A percentile compares a stretch with the other conserved stretches of the same genome.
Evolutionary conservation across 768 basidiomycete species (phyloP).

Genomic region (Lentinus brumalis): DNA sequence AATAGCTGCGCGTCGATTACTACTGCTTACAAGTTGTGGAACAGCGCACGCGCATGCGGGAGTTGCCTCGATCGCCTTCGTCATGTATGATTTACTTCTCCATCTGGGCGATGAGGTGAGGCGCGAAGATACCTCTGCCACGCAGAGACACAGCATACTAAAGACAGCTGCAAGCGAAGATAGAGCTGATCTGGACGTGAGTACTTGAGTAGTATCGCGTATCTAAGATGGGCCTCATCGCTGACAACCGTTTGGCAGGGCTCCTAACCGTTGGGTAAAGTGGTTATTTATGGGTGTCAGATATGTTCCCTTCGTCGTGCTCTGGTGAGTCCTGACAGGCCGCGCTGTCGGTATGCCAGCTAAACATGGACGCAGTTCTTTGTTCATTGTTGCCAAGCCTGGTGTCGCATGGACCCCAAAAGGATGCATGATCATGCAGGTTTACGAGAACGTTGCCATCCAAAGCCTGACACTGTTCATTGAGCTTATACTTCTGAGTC

Average conservation of each 20-base stretch:
- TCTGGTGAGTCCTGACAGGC: not conserved
- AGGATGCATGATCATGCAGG: not conserved
- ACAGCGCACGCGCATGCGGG: not conserved
- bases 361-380: not conserved
- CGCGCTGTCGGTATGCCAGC: not conserved
- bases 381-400: not conserved
- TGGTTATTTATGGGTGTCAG: not conserved
- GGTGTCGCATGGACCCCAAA: not conserved
- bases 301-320: conserved; percentile 1
- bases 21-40: not conserved
- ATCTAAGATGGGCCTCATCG: too few relatives aligned
- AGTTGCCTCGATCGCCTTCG: not conserved
- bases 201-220: too few relatives aligned
- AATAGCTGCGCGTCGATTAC: not conserved
- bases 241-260: too few relatives aligned
- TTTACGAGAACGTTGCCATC: not conserved
- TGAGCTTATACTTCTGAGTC: not conserved
- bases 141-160: not conserved
- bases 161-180: not conserved
- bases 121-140: too few relatives aligned
- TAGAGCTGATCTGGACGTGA: too few relatives aligned
- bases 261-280: too few relatives aligned
- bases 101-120: conserved; percentile 17
- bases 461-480: not conserved
- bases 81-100: conserved; percentile 7